A percentile compares a stretch with the other conserved stretches of the same genome.
These are phyloP conservation scores for Mucor plumbeus DNA, from an alignment of 371 early-diverging fungal species.

Conservation along the genomic window DNA sequence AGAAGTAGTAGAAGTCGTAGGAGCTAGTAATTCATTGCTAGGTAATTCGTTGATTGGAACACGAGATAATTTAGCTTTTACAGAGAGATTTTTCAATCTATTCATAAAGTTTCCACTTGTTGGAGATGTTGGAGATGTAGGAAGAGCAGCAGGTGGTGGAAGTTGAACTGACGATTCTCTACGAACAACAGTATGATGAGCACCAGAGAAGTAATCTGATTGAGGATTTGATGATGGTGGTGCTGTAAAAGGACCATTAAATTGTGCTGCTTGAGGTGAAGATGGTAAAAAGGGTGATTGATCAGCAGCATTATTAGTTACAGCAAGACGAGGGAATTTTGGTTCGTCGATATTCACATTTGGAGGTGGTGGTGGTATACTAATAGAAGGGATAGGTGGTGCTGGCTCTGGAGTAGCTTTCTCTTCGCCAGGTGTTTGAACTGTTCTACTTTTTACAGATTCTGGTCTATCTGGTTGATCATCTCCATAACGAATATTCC, in stretches of 20 bases:
- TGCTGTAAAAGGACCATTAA: constrained; percentile 51
- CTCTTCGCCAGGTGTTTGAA: constrained; percentile 14
- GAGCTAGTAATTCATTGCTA: background rate
- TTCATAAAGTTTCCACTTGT: constrained; percentile 57
- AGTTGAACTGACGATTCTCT: constrained; percentile 41
- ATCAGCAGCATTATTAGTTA: constrained; percentile 33
- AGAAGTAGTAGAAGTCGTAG: background rate
- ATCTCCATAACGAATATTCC: constrained; percentile 13
- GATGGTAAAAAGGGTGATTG: constrained; percentile 27
- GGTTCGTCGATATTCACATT: constrained; percentile 13
- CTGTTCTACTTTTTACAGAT: constrained; percentile 16
- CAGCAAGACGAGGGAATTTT: constrained; percentile 32
- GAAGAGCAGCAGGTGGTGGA: constrained; percentile 47
- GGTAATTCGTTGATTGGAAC: constrained; percentile 45
- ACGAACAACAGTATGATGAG: constrained; percentile 37
- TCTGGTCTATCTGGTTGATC: constrained; percentile 22
- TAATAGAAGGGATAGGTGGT: constrained; percentile 14
- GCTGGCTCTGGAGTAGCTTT: background rate
- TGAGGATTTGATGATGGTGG: constrained; percentile 41
- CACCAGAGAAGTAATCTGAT: constrained; percentile 54
- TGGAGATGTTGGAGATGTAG: constrained; percentile 44
- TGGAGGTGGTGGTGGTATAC: constrained; percentile 5
- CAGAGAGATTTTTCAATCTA: constrained; percentile 55
- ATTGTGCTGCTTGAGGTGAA: constrained; percentile 21
- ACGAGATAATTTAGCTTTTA: constrained; percentile 55